phyloP scores from a whole-genome alignment of 78 protist species.

The Salpingoeca rosetta region DNA sequence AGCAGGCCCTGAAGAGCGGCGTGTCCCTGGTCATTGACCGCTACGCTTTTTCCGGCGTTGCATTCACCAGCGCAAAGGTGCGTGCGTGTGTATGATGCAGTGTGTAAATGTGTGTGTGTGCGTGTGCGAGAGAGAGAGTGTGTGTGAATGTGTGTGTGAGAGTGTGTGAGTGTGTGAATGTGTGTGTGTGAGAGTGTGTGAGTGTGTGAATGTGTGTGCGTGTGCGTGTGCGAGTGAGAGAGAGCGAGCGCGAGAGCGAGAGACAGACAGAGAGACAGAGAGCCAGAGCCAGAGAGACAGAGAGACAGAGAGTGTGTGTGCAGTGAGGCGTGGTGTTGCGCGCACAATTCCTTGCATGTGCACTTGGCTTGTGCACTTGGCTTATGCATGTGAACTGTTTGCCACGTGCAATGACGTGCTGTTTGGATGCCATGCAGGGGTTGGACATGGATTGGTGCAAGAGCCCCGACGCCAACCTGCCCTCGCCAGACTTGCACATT shows the following conservation, averaged over 20 bases:
- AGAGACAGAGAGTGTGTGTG: no score
- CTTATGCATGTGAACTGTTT: no score
- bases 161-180: not conserved
- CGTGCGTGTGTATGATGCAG: no score
- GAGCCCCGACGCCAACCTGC: slow-evolving; percentile 68
- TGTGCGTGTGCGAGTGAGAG: no score
- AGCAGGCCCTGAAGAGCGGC: slow-evolving; percentile 41
- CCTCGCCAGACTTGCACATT: slow-evolving; percentile 67
- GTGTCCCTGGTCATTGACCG: slow-evolving; percentile 63
- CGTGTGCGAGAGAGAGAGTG: no score
- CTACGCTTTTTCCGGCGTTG: slow-evolving; percentile 80
- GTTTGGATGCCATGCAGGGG: slow-evolving; percentile 44
- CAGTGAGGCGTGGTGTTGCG: no score
- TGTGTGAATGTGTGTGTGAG: not conserved
- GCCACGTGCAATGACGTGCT: no score
- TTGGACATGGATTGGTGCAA: slow-evolving; percentile 74
- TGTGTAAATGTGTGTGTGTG: no score
- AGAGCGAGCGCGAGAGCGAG: no score
- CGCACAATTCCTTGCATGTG: not conserved
- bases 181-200: not conserved
- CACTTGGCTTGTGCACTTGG: not conserved
- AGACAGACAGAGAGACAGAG: no score
- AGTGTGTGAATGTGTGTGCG: no score
- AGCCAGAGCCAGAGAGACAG: no score
- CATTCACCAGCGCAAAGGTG: slow-evolving; percentile 78